These are phyloP conservation scores for Penicillium sp. DNA, from an alignment of 2,329 filamentous ascomycete species.

Conservation along the genomic window DNA sequence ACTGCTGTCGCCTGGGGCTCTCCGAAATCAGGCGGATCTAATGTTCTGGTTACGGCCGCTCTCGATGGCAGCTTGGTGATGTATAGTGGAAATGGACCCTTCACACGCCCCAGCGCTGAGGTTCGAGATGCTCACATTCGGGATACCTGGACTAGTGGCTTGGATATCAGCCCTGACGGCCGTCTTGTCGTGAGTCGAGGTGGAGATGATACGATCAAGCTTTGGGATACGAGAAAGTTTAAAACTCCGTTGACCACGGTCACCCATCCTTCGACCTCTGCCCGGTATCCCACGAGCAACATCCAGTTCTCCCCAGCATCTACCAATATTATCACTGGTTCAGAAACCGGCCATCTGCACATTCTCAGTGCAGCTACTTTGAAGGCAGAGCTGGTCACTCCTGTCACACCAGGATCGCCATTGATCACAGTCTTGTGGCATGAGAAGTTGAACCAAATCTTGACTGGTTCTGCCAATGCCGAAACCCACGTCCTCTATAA, in stretches of 20 bases:
- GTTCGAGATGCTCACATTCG: constrained; percentile 76
- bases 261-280: constrained; percentile 75
- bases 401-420: constrained; percentile 79
- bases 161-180: constrained; percentile 88
- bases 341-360: constrained; percentile 78
- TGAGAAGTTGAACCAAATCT: constrained; percentile 88
- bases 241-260: constrained; percentile 81
- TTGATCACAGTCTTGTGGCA: constrained; percentile 90
- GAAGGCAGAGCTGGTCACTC: constrained; percentile 76
- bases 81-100: constrained; percentile 88
- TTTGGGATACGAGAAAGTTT: constrained; percentile 97
- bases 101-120: constrained; percentile 75
- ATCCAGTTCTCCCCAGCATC: constrained; percentile 86
- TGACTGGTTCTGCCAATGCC: constrained; percentile 88
- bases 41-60: constrained; percentile 75
- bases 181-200: constrained; percentile 86
- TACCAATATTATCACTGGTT: constrained; percentile 84
- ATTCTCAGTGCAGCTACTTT: constrained; percentile 93
- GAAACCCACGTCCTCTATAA: constrained; percentile 90
- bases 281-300: constrained; percentile 77
- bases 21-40: constrained; percentile 71
- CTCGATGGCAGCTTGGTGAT: constrained; percentile 87
- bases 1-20: constrained; percentile 86
- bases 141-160: constrained; percentile 85
- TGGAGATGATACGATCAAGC: constrained; percentile 87